Conservation (phyloP, 176 grass and related monocot genomes). For the Carex scoparia region DNA sequence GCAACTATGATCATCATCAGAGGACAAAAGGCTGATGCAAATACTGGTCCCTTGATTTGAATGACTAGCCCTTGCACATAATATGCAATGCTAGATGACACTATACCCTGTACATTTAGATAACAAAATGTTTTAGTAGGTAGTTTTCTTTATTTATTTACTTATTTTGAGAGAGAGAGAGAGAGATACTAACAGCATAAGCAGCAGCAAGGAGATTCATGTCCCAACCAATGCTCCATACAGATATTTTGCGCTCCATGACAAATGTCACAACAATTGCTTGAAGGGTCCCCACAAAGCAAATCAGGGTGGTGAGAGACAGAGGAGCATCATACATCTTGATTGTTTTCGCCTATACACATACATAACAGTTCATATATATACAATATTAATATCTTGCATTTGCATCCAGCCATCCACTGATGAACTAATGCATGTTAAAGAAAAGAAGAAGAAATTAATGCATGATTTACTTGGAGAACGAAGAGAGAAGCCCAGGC, state of each 20-base stretch:
- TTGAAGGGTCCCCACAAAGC: slow-evolving; percentile 90
- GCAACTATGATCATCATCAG: slow-evolving; percentile 99
- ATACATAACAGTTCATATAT: neutral
- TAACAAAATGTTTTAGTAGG: neutral
- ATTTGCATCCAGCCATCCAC: neutral
- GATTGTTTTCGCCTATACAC: slow-evolving; percentile 54
- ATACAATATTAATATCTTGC: slow-evolving; percentile 6
- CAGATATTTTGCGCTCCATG: slow-evolving; percentile 61
- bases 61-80: slow-evolving; percentile 98
- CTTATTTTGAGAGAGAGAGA: neutral
- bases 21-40: slow-evolving; percentile 95
- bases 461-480: slow-evolving; percentile 53
- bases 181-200: slow-evolving; percentile 62
- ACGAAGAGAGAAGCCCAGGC: slow-evolving; percentile 98
- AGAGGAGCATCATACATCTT: slow-evolving; percentile 86
- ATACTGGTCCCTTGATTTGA: slow-evolving; percentile 70
- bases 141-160: neutral
- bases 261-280: slow-evolving; percentile 78
- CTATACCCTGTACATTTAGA: slow-evolving; percentile 61
- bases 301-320: slow-evolving; percentile 74
- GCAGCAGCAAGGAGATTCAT: slow-evolving; percentile 98
- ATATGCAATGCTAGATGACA: slow-evolving; percentile 99
- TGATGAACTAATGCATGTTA: neutral
- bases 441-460: neutral
- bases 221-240: slow-evolving; percentile 90